phyloP scores from a whole-genome alignment of 2,329 filamentous ascomycete species.

The Incumbomyces delicatus region DNA sequence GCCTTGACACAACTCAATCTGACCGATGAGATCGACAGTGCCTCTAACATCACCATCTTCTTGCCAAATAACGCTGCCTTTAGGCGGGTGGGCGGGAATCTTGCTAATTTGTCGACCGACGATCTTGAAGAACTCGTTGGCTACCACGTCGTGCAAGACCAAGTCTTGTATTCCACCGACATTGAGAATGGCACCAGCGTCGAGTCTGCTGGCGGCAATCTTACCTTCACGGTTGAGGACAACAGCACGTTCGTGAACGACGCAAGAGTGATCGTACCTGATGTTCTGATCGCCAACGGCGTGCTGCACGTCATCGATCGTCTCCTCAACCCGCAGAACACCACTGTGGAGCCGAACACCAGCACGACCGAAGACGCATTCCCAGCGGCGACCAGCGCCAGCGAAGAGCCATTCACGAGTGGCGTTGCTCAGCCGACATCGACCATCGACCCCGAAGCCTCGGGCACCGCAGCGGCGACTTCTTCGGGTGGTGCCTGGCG shows the following conservation, averaged over 20 bases:
- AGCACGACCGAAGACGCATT: constrained; percentile 46
- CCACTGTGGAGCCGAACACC: constrained; percentile 34
- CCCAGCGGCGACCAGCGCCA: constrained; percentile 41
- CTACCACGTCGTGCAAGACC: constrained; percentile 53
- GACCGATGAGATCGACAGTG: constrained; percentile 8
- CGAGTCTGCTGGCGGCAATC: constrained; percentile 35
- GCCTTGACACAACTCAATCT: constrained; percentile 35
- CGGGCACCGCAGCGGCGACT: background rate
- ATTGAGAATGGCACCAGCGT: constrained; percentile 28
- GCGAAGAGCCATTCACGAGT: constrained; percentile 46
- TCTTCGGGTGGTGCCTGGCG: constrained; percentile 11
- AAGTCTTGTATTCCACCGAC: constrained; percentile 45
- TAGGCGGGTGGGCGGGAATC: constrained; percentile 44
- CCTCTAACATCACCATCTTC: constrained; percentile 52
- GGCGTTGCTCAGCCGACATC: constrained; percentile 38
- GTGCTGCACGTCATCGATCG: constrained; percentile 51
- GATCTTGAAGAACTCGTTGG: constrained; percentile 45
- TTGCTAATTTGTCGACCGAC: constrained; percentile 38
- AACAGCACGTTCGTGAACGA: constrained; percentile 40
- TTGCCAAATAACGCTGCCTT: constrained; percentile 55
- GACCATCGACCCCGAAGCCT: constrained; percentile 5
- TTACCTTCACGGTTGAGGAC: constrained; percentile 40
- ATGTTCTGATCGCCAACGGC: constrained; percentile 46
- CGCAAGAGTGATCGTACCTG: constrained; percentile 40
- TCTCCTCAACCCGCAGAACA: constrained; percentile 49